Base-by-base conservation (phyloP, 805 yeast species). In the Tetrapisispora fleetii region DNA sequence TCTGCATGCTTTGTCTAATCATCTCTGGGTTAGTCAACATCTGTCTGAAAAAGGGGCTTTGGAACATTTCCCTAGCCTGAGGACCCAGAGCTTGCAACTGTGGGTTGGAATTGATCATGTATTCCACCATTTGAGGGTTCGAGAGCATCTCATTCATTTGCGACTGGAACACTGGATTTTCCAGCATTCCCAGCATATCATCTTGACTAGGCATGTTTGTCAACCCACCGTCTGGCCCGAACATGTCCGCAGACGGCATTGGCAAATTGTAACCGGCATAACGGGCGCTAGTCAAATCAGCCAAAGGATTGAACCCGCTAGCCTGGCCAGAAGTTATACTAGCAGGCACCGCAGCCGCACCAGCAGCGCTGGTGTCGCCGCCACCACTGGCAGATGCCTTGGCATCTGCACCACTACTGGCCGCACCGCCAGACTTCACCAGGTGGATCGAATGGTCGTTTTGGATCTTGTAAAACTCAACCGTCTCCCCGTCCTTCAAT, bases 271-370 rank as follows among this genome's bases (percentile, higher is more conserved):
- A 81, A 1, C 99, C 99, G 2, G 98, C 97, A 61, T 89, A 93
- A 48, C 97, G 79, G 1, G 98, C 98, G 45, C 96, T 91, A 0
- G 98, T 91, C 54, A 91, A 73, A 54, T 85, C 96, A 11, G 95
- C 90, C 59, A 93, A 74, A 36, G 96, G 95, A 66, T 93, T 88
- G 67, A 83, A 86, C 0, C 95, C 77, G 13, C 91, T 93, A 53
- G 80, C 83, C 51, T 60, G 65, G 5, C 99, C 99, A 2, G 97
- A 78, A 3, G 95, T 79, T 43, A 91, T 75, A 59, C 83, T 86
- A 17, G 81, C 65, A n/a, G 97, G 96, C 18, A 46, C 56, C 21
- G 40, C 37, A n/a, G 47, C 43, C 13, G 50, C 47, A 4, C 37
- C 18, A 17, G 18, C 32, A 40, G 42, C 18, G 3, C 9, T n/a